Evolutionary conservation across 1,139 yeast genomes (phyloP).

Genomic region (Lodderomyces margitis): DNA sequence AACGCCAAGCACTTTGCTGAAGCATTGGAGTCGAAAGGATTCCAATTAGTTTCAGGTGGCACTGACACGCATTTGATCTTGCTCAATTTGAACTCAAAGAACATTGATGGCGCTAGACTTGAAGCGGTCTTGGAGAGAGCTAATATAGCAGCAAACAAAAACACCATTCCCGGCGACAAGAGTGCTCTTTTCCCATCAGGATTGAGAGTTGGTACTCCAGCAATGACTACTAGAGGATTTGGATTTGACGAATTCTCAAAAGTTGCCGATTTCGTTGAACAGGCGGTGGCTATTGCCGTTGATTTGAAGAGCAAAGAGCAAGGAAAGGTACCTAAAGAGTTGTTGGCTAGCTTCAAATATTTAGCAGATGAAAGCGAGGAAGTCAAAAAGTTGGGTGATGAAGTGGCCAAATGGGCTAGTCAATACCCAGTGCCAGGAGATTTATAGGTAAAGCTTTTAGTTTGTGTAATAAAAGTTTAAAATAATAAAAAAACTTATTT

Average conservation of each 20-base stretch:
- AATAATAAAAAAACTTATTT: not conserved
- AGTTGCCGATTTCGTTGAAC: slow-evolving; percentile 76
- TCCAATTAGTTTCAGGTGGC: slow-evolving; percentile 83
- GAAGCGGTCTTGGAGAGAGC: slow-evolving; percentile 87
- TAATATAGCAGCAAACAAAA: slow-evolving; percentile 93
- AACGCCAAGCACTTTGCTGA: slow-evolving; percentile 79
- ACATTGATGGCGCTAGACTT: slow-evolving; percentile 93
- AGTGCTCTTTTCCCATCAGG: slow-evolving; percentile 96
- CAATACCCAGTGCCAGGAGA: slow-evolving; percentile 82
- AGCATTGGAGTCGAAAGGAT: slow-evolving; percentile 66
- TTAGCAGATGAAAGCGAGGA: slow-evolving; percentile 59
- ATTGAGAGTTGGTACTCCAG: slow-evolving; percentile 95
- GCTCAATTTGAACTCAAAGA: slow-evolving; percentile 78
- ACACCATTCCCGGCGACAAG: slow-evolving; percentile 94
- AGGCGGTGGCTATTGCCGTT: slow-evolving; percentile 68
- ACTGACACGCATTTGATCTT: slow-evolving; percentile 93
- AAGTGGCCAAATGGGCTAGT: slow-evolving; percentile 66
- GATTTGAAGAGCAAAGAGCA: slow-evolving; percentile 58
- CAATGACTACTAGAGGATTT: slow-evolving; percentile 96
- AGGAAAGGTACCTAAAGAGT: slow-evolving; percentile 61
- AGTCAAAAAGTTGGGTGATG: slow-evolving; percentile 58
- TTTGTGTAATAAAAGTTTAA: not conserved
- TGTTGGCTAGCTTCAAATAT: slow-evolving; percentile 60
- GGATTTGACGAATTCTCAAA: slow-evolving; percentile 72
- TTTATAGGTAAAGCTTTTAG: slow-evolving; percentile 12